These are phyloP conservation scores for Fremontodendron californicum DNA, from an alignment of 345 rosid genomes.

Conservation along the genomic window DNA sequence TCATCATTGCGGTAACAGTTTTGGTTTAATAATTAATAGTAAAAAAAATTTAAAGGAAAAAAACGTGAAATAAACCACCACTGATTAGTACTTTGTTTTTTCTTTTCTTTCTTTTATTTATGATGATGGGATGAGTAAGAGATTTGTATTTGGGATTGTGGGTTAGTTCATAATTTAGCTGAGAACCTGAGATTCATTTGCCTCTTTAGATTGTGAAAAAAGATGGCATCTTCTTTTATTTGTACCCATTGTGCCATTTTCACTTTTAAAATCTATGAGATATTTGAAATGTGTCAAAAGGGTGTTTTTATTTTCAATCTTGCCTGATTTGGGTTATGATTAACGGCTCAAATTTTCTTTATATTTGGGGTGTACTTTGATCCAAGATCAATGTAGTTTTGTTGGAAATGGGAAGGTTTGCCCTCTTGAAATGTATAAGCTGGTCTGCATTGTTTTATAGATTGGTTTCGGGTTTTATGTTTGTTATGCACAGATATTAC, in stretches of 20 bases:
- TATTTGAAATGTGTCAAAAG: not conserved
- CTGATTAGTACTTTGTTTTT: not conserved
- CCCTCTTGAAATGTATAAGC: not conserved
- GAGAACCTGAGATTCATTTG: not conserved
- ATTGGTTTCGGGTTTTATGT: not conserved
- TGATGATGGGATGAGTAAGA: not conserved
- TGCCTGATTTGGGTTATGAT: not conserved
- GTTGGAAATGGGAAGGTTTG: not conserved
- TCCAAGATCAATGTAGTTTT: not conserved
- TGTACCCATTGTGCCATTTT: not conserved
- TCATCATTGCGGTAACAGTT: not conserved
- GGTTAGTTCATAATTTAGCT: conserved; percentile 5
- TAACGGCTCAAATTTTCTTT: not conserved
- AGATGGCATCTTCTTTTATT: not conserved
- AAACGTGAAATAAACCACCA: not conserved
- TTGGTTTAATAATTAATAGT: not conserved
- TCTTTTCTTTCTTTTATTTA: too few species aligned
- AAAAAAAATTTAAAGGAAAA: not conserved
- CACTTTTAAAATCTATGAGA: not conserved
- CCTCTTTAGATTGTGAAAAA: not conserved
- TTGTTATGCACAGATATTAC: not conserved
- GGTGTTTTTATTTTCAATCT: not conserved
- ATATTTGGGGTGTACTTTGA: not conserved
- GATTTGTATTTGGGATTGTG: not conserved
- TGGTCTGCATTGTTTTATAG: not conserved